These are phyloP conservation scores for Dianthus caryophyllus DNA, from an alignment of 148 eudicot species.

Conservation along the genomic window DNA sequence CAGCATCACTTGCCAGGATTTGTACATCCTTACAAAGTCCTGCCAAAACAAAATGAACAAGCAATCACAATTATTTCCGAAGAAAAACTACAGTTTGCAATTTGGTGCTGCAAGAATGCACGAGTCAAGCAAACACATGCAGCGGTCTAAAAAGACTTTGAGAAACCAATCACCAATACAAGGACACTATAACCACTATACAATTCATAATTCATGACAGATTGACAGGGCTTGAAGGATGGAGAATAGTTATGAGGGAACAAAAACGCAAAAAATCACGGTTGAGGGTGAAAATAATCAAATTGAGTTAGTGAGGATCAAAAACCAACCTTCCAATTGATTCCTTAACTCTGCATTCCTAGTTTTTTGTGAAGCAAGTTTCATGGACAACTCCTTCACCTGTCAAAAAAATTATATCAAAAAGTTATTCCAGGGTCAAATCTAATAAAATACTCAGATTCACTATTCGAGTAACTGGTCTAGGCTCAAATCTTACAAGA, in stretches of 20 bases:
- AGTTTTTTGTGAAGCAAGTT: constrained; percentile 84
- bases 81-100: background rate
- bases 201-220: no score
- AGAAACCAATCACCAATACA: no score
- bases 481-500: background rate
- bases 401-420: constrained; percentile 27
- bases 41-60: constrained; percentile 26
- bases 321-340: constrained; percentile 79
- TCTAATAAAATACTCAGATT: background rate
- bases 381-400: constrained; percentile 89
- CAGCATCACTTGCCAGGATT: constrained; percentile 66
- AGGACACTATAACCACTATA: no score
- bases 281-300: no score
- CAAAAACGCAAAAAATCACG: no score
- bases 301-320: background rate
- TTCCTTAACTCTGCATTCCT: constrained; percentile 77
- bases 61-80: background rate
- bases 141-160: background rate
- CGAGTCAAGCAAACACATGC: background rate
- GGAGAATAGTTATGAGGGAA: no score
- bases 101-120: background rate
- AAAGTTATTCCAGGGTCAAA: background rate
- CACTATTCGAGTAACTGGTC: background rate
- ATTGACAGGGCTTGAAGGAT: no score
- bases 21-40: constrained; percentile 77